phyloP scores from a whole-genome alignment of 2,329 filamentous ascomycete species.

The Cryphonectria carpinicola region DNA sequence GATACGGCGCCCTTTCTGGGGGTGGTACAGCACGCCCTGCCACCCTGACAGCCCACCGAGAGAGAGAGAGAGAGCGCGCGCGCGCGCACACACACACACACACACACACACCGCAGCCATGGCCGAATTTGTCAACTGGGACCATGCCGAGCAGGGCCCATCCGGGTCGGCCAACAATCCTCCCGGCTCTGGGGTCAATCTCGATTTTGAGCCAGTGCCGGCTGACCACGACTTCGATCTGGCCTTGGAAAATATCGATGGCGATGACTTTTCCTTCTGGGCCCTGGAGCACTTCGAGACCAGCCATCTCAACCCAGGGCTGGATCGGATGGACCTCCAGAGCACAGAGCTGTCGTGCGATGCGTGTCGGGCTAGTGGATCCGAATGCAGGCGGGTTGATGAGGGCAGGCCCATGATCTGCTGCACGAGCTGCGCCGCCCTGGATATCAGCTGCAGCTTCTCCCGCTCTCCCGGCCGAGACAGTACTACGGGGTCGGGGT shows the following conservation, averaged over 20 bases:
- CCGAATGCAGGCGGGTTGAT: constrained; percentile 63
- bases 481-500: constrained; percentile 39
- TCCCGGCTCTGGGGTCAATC: constrained; percentile 41
- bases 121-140: constrained; percentile 69
- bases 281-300: constrained; percentile 61
- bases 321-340: constrained; percentile 35
- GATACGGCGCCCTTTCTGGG: constrained; percentile 25
- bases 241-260: constrained; percentile 58
- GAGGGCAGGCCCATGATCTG: constrained; percentile 64
- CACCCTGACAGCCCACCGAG: constrained; percentile 18
- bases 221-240: constrained; percentile 52
- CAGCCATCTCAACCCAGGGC: constrained; percentile 39
- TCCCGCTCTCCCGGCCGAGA: constrained; percentile 42
- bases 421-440: constrained; percentile 65
- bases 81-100: too few species aligned
- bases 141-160: constrained; percentile 48
- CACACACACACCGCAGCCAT: constrained; percentile 35
- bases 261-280: constrained; percentile 63
- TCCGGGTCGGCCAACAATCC: constrained; percentile 32
- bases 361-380: constrained; percentile 56
- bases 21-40: constrained; percentile 12
- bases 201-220: constrained; percentile 32
- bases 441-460: constrained; percentile 63
- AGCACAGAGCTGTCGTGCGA: constrained; percentile 53
- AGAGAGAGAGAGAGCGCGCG: too few species aligned